Evolutionary conservation across 768 basidiomycete species (phyloP), one percentile per base, ranked within the genome.

Genomic region (Tylopilus felleus): DNA sequence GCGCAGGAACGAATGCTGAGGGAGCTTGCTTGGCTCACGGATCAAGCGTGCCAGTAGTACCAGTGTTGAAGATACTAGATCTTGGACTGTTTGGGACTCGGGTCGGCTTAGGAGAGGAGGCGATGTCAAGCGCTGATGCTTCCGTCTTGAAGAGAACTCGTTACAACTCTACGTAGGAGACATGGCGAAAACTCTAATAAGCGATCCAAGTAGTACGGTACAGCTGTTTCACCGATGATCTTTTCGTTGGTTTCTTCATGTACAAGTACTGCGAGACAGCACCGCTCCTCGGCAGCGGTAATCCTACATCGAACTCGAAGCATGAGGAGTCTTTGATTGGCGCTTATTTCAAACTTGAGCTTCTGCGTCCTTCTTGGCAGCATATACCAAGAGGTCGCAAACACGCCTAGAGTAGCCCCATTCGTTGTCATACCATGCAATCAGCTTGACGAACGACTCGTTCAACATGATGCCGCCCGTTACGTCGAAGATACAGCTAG

Each of bases 401-500:
- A 96, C 94, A 70, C 94, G 87, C 71, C 77, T 84, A 43, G 93
- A 95, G 85, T 97, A 98, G 19, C 93, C 88, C 87, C 86, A 92
- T 75, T 93, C 90, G 74, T 93, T 93, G 75, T 92, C 90, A 79
- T 92, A 95, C 93, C 95, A 97, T 40, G 90, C 71, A 70, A 98
- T 86, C 66, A 97, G 84, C 84, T 98, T 98, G 80, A 98, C 90
- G 66, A 98, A 98, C 76, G 86, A 86, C 58, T 76, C 66, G 85
- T 89, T 97, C 70, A 98, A 84, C 70, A 85, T 80, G 71, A 98
- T 98, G 63, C 96, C 96, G 42, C 90, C 96, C 58, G 74, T 75
- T 64, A 94, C 95, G 67, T 98, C 96, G 72, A 98, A 98, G 80
- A 94, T 90, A 56, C 86, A 91, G 56, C 92, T 94, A 53, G 81